A percentile compares a stretch with the other conserved stretches of the same genome.
Evolutionary conservation across 2,329 filamentous ascomycete genomes (phyloP).

Genomic region (Pyricularia pennisetigena): DNA sequence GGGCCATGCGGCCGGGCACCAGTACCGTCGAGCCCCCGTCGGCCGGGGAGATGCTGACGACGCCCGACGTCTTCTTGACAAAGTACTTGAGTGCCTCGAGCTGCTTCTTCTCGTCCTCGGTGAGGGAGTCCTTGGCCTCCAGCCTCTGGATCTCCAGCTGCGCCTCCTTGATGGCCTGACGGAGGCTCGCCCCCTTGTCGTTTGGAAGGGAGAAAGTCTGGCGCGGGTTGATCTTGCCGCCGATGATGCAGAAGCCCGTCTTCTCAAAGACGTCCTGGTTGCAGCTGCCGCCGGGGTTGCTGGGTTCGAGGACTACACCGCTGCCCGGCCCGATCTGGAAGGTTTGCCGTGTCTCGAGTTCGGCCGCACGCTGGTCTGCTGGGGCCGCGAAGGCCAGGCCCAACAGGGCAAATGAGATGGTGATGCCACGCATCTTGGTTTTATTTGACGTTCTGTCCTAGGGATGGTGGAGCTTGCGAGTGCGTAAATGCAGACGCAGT

Average conservation of each 20-base stretch:
- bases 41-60: not conserved
- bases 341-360: not conserved
- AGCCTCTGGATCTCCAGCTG: constrained; percentile 3
- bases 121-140: not conserved
- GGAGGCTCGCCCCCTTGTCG: not conserved
- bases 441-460: not conserved
- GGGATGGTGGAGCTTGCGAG: not conserved
- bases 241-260: constrained; percentile 4
- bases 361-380: not conserved
- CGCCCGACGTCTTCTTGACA: not conserved
- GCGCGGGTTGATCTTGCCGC: not conserved
- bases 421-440: not conserved
- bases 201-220: not conserved
- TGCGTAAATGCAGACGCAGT: not conserved
- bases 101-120: not conserved
- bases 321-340: not conserved
- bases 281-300: not conserved
- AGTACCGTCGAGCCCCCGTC: constrained; percentile 1
- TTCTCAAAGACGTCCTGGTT: not conserved
- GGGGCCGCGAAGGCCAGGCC: constrained; percentile 2
- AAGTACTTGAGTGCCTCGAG: not conserved
- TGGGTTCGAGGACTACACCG: not conserved
- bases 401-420: not conserved
- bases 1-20: not conserved
- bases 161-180: constrained; percentile 1